Evolutionary conservation across 768 basidiomycete species (phyloP).

Genomic region (Boletus vermiculosoides): DNA sequence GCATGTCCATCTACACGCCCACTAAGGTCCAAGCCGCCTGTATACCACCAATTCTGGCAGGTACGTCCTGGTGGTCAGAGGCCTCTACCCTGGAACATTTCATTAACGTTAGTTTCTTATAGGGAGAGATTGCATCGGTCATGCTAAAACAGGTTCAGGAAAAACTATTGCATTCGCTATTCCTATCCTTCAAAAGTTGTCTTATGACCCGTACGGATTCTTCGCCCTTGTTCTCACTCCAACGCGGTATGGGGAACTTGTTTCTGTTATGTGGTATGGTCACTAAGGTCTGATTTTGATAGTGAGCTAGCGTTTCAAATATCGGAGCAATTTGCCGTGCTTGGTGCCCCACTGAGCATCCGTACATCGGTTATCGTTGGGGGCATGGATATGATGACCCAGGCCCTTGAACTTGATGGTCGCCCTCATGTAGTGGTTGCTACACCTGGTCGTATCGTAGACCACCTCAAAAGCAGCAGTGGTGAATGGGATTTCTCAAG

Average conservation of each 20-base stretch:
- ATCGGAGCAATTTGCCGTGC: conserved; percentile 90
- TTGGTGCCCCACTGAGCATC: conserved; percentile 78
- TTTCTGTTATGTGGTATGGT: not conserved
- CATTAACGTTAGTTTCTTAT: conserved; percentile 4
- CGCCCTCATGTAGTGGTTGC: conserved; percentile 94
- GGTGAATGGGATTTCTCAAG: conserved; percentile 80
- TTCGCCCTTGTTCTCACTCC: conserved; percentile 93
- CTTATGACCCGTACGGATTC: conserved; percentile 90
- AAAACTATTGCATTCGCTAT: conserved; percentile 98
- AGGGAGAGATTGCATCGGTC: conserved; percentile 97
- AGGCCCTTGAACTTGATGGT: conserved; percentile 81
- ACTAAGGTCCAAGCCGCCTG: conserved; percentile 90
- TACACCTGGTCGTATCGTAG: conserved; percentile 93
- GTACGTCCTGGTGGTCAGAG: conserved; percentile 35
- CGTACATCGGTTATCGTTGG: conserved; percentile 90
- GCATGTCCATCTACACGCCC: conserved; percentile 83
- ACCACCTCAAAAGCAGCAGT: conserved; percentile 76
- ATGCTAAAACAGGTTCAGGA: conserved; percentile 96
- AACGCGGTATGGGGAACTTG: conserved; percentile 62
- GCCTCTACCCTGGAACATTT: not conserved
- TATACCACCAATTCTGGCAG: conserved; percentile 81
- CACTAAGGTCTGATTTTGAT: conserved; percentile 1
- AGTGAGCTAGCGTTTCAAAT: conserved; percentile 98
- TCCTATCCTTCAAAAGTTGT: conserved; percentile 88
- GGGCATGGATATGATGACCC: conserved; percentile 97